Base-by-base conservation (phyloP, 208 protist species). In the Lotmaria passim region DNA sequence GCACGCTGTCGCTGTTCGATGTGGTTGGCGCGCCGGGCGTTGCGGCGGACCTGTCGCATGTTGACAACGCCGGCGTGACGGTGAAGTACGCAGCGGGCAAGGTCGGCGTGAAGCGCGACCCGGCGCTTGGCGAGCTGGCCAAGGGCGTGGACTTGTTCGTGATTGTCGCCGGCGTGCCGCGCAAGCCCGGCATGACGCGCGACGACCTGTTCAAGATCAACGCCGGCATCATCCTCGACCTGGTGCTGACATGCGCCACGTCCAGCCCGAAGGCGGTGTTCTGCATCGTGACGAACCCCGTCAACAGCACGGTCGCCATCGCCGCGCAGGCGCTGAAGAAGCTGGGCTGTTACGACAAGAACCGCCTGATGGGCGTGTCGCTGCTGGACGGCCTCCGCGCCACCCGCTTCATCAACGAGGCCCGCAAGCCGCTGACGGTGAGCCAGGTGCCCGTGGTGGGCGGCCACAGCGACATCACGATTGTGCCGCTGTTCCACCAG, bases 141-240 rank as follows among this genome's bases (percentile, higher is more conserved):
- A 84, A 93, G 39, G 96, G 88, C 53, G 78, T 89, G 59, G 85
- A 98, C 63, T 73, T 98, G 31, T 94, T 99, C 46, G 82, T 99
- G 39, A 95, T 99, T 69, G 84, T 91, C 5, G 97, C 97, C 50
- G 97, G 97, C 55, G 96, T 99, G 17, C 96, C 97, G 23, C 97
- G 97, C 78, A 98, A 98, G 86, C 97, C 97, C 3, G 95, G 94
- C 58, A 99, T 99, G 97, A 98, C 94, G 44, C 91, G 97, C 60
- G 96, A 99, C 69, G 97, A 99, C 75, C 88, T 98, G 30, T 99
- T 99, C 89, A 98, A 97, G 60, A 89, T 89, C 61, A 99, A 99
- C 87, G 97, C 97, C 26, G 74, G 83, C 34, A 98, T 99, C 80
- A 82, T 98, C 52, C 76, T 85, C 30, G 94, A 90, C 61, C 77